phyloP scores from a whole-genome alignment of 257 asterid species.

The Fraxinus cuspidata region DNA sequence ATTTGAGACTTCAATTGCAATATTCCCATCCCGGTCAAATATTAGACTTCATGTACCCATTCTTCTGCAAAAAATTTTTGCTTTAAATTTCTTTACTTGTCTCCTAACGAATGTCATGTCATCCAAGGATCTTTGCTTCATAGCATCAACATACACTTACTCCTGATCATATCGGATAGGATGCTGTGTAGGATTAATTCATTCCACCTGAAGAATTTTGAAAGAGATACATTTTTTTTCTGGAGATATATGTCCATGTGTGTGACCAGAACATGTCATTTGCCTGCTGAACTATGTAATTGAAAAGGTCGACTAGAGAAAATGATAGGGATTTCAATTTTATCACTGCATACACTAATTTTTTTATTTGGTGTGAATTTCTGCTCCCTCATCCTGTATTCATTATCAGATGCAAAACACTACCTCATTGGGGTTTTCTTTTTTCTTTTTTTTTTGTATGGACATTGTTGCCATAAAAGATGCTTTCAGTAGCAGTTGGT shows the following conservation, averaged over 20 bases:
- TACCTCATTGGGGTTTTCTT: not conserved
- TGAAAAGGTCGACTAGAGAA: not conserved
- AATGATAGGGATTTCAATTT: too few species aligned
- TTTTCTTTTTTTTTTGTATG: not conserved
- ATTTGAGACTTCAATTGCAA: not conserved
- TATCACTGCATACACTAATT: not conserved
- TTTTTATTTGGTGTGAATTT: not conserved
- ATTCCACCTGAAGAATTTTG: not conserved
- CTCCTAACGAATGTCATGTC: not conserved
- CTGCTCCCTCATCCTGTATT: not conserved
- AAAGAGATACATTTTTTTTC: not conserved
- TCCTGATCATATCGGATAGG: not conserved
- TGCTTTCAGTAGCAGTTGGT: not conserved
- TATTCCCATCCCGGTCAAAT: not conserved
- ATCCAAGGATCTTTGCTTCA: not conserved
- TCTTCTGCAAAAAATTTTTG: not conserved
- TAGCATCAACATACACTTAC: not conserved
- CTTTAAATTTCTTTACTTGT: not conserved
- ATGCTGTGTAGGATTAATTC: not conserved
- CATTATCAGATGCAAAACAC: not conserved
- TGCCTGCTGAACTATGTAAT: not conserved
- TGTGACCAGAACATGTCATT: not conserved
- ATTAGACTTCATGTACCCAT: not conserved
- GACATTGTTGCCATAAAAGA: not conserved
- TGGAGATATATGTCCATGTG: not conserved